These are phyloP conservation scores for Amauroascus verrucosus DNA, from an alignment of 2,329 filamentous ascomycete genomes.

Conservation along the genomic window DNA sequence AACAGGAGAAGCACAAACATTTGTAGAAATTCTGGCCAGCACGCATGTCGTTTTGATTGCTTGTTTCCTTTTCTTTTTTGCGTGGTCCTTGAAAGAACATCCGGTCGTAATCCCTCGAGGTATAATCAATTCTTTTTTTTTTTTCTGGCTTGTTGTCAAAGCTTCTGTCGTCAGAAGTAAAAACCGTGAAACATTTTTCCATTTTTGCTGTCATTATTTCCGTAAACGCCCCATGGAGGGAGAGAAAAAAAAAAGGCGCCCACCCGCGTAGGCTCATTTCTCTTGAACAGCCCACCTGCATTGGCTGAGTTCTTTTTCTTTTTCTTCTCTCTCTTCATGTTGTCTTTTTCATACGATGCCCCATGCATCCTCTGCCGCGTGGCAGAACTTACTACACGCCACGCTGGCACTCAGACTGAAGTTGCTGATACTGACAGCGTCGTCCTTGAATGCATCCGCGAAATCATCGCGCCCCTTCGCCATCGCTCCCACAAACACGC, in stretches of 20 bases:
- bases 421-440: conserved; percentile 97
- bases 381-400: conserved; percentile 98
- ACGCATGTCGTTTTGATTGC: neutral
- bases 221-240: neutral
- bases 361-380: conserved; percentile 95
- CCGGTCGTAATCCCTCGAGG: no score
- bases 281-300: neutral
- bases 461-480: conserved; percentile 94
- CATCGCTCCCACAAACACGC: conserved; percentile 97
- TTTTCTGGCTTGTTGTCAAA: neutral
- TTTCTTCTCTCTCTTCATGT: neutral
- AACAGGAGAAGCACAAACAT: neutral
- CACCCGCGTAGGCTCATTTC: neutral
- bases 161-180: neutral
- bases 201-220: neutral
- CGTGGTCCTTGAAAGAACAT: no score
- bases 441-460: conserved; percentile 86
- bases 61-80: neutral
- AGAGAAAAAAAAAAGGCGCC: neutral
- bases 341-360: conserved; percentile 51
- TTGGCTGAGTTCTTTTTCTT: neutral
- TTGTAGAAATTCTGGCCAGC: neutral
- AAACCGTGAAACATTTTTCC: neutral
- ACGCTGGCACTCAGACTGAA: conserved; percentile 96
- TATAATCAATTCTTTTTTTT: neutral